Percentiles rank a stretch among this genome's conserved stretches.
These are phyloP conservation scores for Populus nigra DNA, from an alignment of 345 rosid species.

Conservation along the genomic window DNA sequence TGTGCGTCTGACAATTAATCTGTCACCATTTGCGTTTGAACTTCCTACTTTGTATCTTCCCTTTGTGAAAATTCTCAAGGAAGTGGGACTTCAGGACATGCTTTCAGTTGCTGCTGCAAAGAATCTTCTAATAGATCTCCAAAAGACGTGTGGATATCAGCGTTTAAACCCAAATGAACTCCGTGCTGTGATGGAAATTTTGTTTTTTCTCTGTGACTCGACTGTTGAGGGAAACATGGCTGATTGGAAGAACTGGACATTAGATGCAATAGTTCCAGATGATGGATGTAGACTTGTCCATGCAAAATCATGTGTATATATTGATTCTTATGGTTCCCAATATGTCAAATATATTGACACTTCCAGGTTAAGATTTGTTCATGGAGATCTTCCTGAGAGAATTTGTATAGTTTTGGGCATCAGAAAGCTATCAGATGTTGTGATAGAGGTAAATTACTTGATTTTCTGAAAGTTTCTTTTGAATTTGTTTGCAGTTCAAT, in stretches of 20 bases:
- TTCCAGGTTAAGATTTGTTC: constrained; percentile 76
- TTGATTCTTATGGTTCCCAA: constrained; percentile 78
- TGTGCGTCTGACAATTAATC: constrained; percentile 65
- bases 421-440: constrained; percentile 84
- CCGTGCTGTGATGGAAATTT: constrained; percentile 85
- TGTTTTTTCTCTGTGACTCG: constrained; percentile 63
- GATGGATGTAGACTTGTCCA: constrained; percentile 92
- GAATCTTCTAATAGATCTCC: constrained; percentile 65
- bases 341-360: constrained; percentile 67
- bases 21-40: constrained; percentile 92
- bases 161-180: constrained; percentile 90
- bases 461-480: neutral
- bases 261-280: constrained; percentile 77
- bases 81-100: constrained; percentile 79
- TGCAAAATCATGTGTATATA: constrained; percentile 65
- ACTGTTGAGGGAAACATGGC: constrained; percentile 33
- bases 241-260: constrained; percentile 35
- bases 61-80: constrained; percentile 71
- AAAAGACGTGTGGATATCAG: constrained; percentile 78
- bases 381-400: constrained; percentile 70
- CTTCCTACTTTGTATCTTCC: constrained; percentile 80
- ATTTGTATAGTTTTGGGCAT: constrained; percentile 66
- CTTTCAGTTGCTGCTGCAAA: constrained; percentile 72
- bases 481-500: constrained; percentile 1
- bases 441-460: constrained; percentile 57